These are phyloP conservation scores for Phalaenopsis aphrodite DNA, from an alignment of 106 monocot genomes.

Conservation along the genomic window DNA sequence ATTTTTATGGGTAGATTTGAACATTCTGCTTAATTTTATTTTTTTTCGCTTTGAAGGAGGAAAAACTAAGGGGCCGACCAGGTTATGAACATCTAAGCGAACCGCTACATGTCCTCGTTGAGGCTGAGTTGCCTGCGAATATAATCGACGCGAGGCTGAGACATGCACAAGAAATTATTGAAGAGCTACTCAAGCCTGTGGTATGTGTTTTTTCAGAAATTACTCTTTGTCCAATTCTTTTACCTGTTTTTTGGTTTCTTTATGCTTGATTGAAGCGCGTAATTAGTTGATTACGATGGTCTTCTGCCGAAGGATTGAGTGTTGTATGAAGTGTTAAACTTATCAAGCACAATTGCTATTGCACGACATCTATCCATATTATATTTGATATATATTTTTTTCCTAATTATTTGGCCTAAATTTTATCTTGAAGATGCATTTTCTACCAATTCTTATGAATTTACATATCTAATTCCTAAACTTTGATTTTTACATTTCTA, in stretches of 20 bases:
- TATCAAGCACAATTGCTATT: not conserved
- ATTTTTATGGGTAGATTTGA: not conserved
- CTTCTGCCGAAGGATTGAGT: not conserved
- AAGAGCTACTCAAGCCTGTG: slow-evolving; percentile 68
- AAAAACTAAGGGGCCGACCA: slow-evolving; percentile 53
- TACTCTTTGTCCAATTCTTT: not conserved
- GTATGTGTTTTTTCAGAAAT: slow-evolving; percentile 25
- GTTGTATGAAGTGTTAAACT: not conserved
- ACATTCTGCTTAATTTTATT: not conserved
- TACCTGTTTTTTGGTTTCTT: not conserved
- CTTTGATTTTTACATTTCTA: no score
- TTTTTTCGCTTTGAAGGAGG: slow-evolving; percentile 30
- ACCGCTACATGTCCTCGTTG: slow-evolving; percentile 52
- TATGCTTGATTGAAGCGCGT: not conserved
- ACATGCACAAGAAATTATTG: slow-evolving; percentile 59
- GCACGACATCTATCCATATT: not conserved
- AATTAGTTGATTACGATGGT: not conserved
- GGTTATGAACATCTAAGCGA: slow-evolving; percentile 69
- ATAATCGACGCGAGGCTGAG: slow-evolving; percentile 54
- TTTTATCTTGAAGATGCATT: no score
- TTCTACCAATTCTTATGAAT: no score
- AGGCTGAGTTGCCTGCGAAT: slow-evolving; percentile 62
- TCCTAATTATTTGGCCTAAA: not conserved
- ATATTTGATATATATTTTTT: not conserved
- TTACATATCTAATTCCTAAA: no score